Conservation (phyloP, 257 asterid species). For the Buddleja alternifolia region DNA sequence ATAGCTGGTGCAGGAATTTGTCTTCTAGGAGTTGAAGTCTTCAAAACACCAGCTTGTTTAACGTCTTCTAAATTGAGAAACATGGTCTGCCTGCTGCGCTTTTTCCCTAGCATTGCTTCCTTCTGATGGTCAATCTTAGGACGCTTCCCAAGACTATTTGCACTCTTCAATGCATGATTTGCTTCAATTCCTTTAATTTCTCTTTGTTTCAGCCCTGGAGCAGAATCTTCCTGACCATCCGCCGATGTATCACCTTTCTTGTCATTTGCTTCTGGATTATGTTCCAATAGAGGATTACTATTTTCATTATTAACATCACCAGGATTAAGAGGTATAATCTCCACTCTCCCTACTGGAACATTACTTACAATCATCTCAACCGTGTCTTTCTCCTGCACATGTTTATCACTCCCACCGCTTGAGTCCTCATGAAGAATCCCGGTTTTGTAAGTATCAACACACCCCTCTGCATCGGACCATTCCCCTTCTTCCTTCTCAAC, state of each 20-base stretch:
- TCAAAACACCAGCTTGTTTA: conserved; percentile 75
- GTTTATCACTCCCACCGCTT: conserved; percentile 46
- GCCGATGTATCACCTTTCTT: conserved; percentile 50
- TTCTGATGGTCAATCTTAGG: conserved; percentile 86
- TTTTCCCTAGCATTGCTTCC: conserved; percentile 95
- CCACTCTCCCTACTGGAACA: conserved; percentile 34
- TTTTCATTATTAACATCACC: conserved; percentile 56
- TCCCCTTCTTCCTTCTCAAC: conserved; percentile 99
- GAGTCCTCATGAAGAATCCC: conserved; percentile 42
- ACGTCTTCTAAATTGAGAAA: conserved; percentile 90
- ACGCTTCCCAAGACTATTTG: conserved; percentile 80
- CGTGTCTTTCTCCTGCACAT: conserved; percentile 44
- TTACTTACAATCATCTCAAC: conserved; percentile 41
- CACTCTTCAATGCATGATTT: conserved; percentile 65
- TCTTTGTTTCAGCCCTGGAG: conserved; percentile 61
- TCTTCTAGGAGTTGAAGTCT: conserved; percentile 83
- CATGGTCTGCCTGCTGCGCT: conserved; percentile 95
- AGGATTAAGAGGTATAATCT: conserved; percentile 40
- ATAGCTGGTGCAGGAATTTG: conserved; percentile 86
- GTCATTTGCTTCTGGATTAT: conserved; percentile 60
- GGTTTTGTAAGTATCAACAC: conserved; percentile 49
- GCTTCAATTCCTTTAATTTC: conserved; percentile 85
- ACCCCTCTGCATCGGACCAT: conserved; percentile 95
- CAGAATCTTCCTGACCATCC: conserved; percentile 69
- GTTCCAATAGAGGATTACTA: conserved; percentile 39